Conservation (phyloP, 1,139 yeast species). For the Geotrichum macrosporum region DNA sequence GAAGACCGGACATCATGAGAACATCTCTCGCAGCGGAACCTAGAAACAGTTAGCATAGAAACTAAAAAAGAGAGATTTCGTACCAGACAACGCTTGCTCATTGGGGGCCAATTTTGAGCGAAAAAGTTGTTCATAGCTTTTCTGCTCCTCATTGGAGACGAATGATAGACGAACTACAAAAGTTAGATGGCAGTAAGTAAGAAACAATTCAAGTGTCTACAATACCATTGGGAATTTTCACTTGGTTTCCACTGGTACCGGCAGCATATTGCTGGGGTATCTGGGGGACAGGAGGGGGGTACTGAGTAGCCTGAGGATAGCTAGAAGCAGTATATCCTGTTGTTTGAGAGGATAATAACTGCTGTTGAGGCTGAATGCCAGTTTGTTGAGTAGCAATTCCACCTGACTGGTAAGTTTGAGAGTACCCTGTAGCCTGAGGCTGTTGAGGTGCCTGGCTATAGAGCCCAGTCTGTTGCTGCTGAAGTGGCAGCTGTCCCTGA, state of each 20-base stretch:
- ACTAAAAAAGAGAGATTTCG: constrained; percentile 2
- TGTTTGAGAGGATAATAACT: constrained; percentile 21
- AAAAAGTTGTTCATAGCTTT: constrained; percentile 76
- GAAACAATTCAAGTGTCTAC: constrained; percentile 24
- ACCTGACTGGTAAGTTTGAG: constrained; percentile 2
- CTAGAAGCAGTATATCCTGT: constrained; percentile 26
- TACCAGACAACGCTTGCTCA: constrained; percentile 68
- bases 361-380: constrained; percentile 15
- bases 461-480: constrained; percentile 23
- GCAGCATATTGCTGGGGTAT: constrained; percentile 24
- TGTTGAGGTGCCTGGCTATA: constrained; percentile 1
- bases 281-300: constrained; percentile 20
- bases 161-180: constrained; percentile 74
- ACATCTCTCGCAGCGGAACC: constrained; percentile 69
- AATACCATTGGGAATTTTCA: constrained; percentile 34
- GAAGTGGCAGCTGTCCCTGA: constrained; percentile 25
- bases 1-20: constrained; percentile 71
- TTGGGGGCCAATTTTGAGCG: constrained; percentile 70
- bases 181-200: neutral
- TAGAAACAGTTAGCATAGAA: neutral
- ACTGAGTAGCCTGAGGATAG: neutral
- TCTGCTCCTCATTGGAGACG: constrained; percentile 78
- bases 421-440: constrained; percentile 16
- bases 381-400: constrained; percentile 7
- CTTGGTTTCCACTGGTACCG: constrained; percentile 31